These are phyloP conservation scores for Candida tammaniensis DNA, from an alignment of 805 yeast species.

Conservation along the genomic window DNA sequence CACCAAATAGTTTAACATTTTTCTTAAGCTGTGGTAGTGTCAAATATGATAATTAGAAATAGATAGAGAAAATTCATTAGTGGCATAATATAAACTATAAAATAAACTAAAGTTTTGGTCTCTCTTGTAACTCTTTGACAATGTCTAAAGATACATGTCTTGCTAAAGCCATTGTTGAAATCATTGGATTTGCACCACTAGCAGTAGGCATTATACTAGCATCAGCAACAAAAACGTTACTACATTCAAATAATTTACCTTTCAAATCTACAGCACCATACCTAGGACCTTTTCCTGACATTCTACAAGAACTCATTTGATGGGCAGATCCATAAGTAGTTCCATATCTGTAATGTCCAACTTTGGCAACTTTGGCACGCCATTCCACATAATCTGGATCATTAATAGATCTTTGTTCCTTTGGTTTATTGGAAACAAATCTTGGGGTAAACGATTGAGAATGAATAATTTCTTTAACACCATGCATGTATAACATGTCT, in stretches of 20 bases:
- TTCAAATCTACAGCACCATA: conserved; percentile 42
- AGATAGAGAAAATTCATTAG: background rate
- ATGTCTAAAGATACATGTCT: conserved; percentile 40
- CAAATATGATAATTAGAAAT: conserved; percentile 22
- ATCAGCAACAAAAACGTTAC: conserved; percentile 49
- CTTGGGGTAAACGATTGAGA: conserved; percentile 33
- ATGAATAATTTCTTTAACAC: conserved; percentile 43
- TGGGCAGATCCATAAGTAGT: conserved; percentile 47
- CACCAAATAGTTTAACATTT: conserved; percentile 35
- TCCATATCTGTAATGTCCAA: conserved; percentile 27
- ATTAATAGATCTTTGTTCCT: conserved; percentile 32
- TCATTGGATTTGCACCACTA: conserved; percentile 55
- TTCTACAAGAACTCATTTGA: conserved; percentile 53
- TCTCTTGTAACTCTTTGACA: conserved; percentile 28
- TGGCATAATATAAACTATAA: too few species aligned
- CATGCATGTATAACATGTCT: conserved; percentile 46
- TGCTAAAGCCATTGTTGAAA: conserved; percentile 46
- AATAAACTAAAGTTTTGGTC: conserved; percentile 21
- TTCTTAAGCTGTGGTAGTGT: conserved; percentile 48
- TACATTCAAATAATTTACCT: conserved; percentile 48
- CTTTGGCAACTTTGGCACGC: conserved; percentile 27
- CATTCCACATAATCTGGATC: conserved; percentile 44
- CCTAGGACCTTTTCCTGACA: conserved; percentile 45
- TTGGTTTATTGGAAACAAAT: conserved; percentile 35
- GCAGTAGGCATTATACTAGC: conserved; percentile 51